These are phyloP conservation scores for Dictyostelium citrinum DNA, from an alignment of 78 protist genomes.

Conservation along the genomic window DNA sequence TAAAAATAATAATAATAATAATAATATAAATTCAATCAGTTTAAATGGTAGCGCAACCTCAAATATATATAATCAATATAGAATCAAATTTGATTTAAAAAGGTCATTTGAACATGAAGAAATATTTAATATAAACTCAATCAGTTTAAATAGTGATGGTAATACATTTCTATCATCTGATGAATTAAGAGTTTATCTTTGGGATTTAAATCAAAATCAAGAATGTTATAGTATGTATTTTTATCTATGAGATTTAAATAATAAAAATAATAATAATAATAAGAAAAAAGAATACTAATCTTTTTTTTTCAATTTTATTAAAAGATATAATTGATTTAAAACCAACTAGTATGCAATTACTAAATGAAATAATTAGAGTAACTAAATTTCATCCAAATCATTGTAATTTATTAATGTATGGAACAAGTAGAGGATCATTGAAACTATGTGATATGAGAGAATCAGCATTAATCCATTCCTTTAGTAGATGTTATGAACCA, in stretches of 20 bases:
- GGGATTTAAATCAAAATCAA: constrained; percentile 66
- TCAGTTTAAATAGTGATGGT: constrained; percentile 70
- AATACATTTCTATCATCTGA: constrained; percentile 71
- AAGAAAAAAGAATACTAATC: background rate
- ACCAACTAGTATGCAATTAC: constrained; percentile 56
- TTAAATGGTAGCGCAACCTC: background rate
- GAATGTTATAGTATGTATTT: constrained; percentile 39
- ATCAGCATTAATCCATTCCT: constrained; percentile 11
- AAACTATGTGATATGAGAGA: constrained; percentile 51
- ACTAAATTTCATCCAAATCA: constrained; percentile 64
- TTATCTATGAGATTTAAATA: background rate
- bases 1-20: background rate
- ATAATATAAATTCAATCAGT: background rate
- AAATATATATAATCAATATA: background rate
- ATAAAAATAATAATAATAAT: too few relatives aligned
- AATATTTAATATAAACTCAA: constrained; percentile 60
- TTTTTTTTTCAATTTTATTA: too few relatives aligned
- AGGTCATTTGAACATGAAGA: constrained; percentile 56
- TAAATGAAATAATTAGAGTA: constrained; percentile 59
- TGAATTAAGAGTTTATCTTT: constrained; percentile 68
- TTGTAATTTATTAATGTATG: constrained; percentile 43
- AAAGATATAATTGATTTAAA: constrained; percentile 60
- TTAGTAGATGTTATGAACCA: constrained; percentile 30
- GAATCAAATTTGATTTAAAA: constrained; percentile 20
- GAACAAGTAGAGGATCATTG: constrained; percentile 52